Conservation (phyloP, 345 rosid genomes). For the Salix purpurea region DNA sequence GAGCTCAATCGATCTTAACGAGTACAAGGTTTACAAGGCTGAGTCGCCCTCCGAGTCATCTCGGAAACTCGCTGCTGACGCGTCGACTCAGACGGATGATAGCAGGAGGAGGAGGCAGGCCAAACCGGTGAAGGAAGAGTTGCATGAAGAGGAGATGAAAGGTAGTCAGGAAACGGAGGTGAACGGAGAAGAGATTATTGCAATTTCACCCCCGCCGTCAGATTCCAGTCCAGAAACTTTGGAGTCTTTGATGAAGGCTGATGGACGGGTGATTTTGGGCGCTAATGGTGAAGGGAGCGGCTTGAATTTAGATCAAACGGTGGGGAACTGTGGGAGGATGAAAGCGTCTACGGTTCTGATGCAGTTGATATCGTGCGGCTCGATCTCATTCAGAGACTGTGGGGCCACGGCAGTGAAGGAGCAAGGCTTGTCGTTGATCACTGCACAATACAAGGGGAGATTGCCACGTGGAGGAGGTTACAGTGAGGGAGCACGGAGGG, state of each 20-base stretch:
- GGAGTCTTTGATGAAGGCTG: conserved; percentile 72
- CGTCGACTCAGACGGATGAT: conserved; percentile 88
- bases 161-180: conserved; percentile 38
- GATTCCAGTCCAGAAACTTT: conserved; percentile 96
- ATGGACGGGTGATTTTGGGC: conserved; percentile 55
- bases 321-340: conserved; percentile 47
- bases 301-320: conserved; percentile 37
- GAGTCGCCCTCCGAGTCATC: conserved; percentile 53
- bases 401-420: conserved; percentile 57
- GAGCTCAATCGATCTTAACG: conserved; percentile 74
- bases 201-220: conserved; percentile 91
- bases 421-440: conserved; percentile 51
- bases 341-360: conserved; percentile 78
- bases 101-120: conserved; percentile 40
- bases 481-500: conserved; percentile 31
- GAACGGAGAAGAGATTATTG: conserved; percentile 51
- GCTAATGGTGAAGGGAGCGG: not conserved
- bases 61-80: conserved; percentile 64
- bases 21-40: conserved; percentile 69
- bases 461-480: conserved; percentile 46
- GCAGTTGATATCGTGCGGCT: conserved; percentile 92
- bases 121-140: conserved; percentile 19
- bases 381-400: conserved; percentile 73
- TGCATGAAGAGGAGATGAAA: conserved; percentile 5
- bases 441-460: conserved; percentile 42